Base-by-base conservation (phyloP, 2,329 filamentous ascomycete genomes). In the Teratosphaeria nubilosa region DNA sequence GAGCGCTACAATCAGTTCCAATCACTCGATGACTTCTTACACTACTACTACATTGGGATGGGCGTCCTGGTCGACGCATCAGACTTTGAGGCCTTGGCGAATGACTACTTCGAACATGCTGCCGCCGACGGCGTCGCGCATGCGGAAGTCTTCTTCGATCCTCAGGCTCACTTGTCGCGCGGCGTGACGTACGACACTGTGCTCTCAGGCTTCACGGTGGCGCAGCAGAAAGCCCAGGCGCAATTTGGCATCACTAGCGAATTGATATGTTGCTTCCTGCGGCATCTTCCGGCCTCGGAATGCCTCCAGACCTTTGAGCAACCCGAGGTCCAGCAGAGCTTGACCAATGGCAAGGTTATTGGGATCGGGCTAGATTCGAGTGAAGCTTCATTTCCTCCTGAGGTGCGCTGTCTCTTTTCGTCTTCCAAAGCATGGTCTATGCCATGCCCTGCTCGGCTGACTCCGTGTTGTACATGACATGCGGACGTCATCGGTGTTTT, bases 81-180 rank as follows among this genome's bases (percentile, higher is more conserved):
- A n/a, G 88, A 91, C 73, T 91, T 88, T 66, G 85, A 88, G 69
- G 81, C 81, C 56, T 78, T 92, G 11, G 86, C 86, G 5, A 87
- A 83, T 76, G 80, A 82, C 61, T 91, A 91, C 74, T 87, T 91
- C 70, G 68, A 77, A 32, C 82, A 80, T 59, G 87, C 86, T 2
- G 78, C 82, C 32, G 73, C 74, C 1, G 83, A 90, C 61, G 82
- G 83, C 41, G 84, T 91, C 1, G 78, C 82, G 54, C 87, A 91
- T 68, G 86, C 86, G 14, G 88, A 91, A 71, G 80, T 90, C 63
- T 91, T 90, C 75, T 91, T 91, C 74, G 88, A 91, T 70, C 87
- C 88, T 1, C 87, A 91, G 72, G 86, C 86, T 1, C 88, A 91
- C 71, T 80, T 83, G 4, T 74, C 73, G n/a, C 50, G 56, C 3